These are phyloP conservation scores for Bipolaris gigantea DNA, from an alignment of 2,329 filamentous ascomycete genomes.

Conservation along the genomic window DNA sequence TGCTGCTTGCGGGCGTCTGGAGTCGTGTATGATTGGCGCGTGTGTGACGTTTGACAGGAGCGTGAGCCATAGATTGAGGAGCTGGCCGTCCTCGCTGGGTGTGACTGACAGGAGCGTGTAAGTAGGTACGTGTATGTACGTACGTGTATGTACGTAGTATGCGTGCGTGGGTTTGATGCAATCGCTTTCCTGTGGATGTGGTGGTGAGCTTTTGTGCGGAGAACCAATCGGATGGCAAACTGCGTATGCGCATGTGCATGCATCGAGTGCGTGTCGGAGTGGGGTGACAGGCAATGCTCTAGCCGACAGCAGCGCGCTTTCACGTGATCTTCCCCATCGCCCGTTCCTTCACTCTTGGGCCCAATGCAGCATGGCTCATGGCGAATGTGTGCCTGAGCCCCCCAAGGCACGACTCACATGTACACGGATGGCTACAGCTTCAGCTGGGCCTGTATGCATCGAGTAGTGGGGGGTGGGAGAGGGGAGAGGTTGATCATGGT, in stretches of 20 bases:
- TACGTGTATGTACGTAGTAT: too few species aligned
- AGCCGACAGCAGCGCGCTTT: not conserved
- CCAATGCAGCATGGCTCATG: not conserved
- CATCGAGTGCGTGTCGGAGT: too few species aligned
- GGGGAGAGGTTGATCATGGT: not conserved
- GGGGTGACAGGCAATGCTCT: not conserved
- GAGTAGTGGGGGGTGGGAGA: not conserved
- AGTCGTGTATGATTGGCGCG: too few species aligned
- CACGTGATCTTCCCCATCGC: conserved; percentile 1
- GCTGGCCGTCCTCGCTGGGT: too few species aligned
- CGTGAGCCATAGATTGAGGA: too few species aligned
- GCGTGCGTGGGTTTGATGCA: not conserved
- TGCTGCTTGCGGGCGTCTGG: too few species aligned
- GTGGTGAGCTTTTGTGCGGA: not conserved
- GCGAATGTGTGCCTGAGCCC: too few species aligned
- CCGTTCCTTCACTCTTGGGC: not conserved
- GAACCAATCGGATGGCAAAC: not conserved
- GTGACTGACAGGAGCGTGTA: not conserved
- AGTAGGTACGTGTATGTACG: too few species aligned
- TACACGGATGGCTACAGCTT: too few species aligned
- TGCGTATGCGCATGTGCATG: too few species aligned
- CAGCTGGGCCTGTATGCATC: not conserved
- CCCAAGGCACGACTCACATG: too few species aligned
- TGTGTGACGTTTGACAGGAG: too few species aligned
- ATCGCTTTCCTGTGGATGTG: not conserved